Evolutionary conservation across 345 rosid genomes (phyloP).

Genomic region (Eucalyptus decipiens): DNA sequence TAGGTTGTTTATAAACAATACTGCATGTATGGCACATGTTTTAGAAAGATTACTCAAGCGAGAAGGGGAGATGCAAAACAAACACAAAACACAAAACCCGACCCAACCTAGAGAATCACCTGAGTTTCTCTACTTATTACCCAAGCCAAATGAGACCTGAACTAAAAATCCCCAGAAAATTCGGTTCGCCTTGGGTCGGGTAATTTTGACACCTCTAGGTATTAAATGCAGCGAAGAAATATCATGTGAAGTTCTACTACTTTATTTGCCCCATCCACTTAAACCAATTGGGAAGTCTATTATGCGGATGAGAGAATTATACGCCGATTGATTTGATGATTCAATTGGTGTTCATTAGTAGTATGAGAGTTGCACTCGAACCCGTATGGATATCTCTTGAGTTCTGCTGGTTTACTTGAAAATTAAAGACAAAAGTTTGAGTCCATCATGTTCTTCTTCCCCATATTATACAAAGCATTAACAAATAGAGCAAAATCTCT

Average conservation of each 20-base stretch:
- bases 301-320: neutral
- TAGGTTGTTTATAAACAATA: too few species aligned
- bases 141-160: neutral
- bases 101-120: too few species aligned
- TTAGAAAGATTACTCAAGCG: fast-evolving
- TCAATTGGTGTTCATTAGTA: neutral
- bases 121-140: too few species aligned
- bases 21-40: too few species aligned
- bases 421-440: neutral
- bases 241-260: neutral
- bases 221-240: neutral
- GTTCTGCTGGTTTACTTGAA: neutral
- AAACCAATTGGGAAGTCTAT: neutral
- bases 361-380: neutral
- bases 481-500: neutral
- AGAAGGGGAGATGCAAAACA: too few species aligned
- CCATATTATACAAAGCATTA: neutral
- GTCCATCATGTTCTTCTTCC: too few species aligned
- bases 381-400: neutral
- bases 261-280: neutral
- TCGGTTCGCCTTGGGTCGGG: fast-evolving
- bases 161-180: neutral
- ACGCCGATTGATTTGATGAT: neutral
- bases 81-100: too few species aligned
- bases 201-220: neutral